These are phyloP conservation scores for Nematocida displodere DNA, from an alignment of 371 early-diverging fungal species.

Conservation along the genomic window DNA sequence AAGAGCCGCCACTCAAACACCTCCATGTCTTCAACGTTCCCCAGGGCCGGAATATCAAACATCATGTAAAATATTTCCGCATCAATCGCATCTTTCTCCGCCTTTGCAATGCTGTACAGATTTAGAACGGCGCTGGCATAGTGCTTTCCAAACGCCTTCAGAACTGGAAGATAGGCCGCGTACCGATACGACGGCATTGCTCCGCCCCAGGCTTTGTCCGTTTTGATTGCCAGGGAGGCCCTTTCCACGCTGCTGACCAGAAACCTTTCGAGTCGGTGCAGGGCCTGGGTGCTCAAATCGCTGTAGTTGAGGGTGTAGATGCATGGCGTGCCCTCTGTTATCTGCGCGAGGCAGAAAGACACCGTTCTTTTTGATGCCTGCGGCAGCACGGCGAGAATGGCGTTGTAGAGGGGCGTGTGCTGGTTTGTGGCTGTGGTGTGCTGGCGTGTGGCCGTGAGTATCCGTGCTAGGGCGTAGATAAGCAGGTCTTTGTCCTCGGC, in stretches of 20 bases:
- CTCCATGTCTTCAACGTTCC: constrained; percentile 18
- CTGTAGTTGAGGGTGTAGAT: constrained; percentile 6
- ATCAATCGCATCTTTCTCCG: constrained; percentile 38
- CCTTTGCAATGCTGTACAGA: constrained; percentile 36
- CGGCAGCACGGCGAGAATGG: no score
- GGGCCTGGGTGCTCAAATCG: constrained; percentile 10
- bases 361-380: no score
- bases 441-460: no score
- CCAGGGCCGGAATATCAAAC: constrained; percentile 44
- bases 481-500: no score
- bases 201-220: constrained; percentile 3
- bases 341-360: not conserved
- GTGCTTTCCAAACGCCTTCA: constrained; percentile 33
- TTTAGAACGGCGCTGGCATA: constrained; percentile 38
- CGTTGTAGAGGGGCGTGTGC: no score
- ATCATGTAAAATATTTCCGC: constrained; percentile 47
- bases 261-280: not conserved
- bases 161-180: not conserved
- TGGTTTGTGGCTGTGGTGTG: no score
- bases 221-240: constrained; percentile 34
- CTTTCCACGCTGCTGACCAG: constrained; percentile 1
- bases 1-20: constrained; percentile 44
- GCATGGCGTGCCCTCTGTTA: not conserved
- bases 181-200: not conserved
- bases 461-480: no score